Percentiles rank a stretch among this genome's conserved stretches.
Conservation (phyloP, 495 filamentous ascomycete species). For the Podospora tetraspora region DNA sequence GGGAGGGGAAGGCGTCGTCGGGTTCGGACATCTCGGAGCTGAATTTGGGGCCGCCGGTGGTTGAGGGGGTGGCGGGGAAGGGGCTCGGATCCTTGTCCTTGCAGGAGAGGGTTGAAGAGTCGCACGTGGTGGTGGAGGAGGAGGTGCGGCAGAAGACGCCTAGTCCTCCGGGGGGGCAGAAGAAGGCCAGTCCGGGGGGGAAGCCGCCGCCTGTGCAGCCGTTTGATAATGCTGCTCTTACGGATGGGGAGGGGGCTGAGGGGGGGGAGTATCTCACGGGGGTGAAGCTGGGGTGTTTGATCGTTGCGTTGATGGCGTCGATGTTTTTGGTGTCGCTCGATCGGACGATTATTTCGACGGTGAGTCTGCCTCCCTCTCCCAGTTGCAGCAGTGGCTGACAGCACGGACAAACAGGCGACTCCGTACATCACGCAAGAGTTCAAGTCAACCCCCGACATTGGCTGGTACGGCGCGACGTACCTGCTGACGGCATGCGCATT, state of each 20-base stretch:
- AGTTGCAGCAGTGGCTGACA: background rate
- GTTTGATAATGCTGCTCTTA: background rate
- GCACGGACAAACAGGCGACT: slow-evolving; percentile 15
- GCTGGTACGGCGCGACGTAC: slow-evolving; percentile 55
- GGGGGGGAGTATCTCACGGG: slow-evolving; percentile 23
- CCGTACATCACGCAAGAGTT: slow-evolving; percentile 43
- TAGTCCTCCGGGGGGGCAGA: background rate
- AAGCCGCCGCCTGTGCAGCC: background rate
- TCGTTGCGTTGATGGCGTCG: slow-evolving; percentile 34
- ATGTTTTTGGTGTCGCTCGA: slow-evolving; percentile 41
- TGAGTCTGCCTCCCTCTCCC: slow-evolving; percentile 12
- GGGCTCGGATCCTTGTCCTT: too few relatives aligned
- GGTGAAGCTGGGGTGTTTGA: slow-evolving; percentile 27
- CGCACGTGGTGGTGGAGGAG: background rate
- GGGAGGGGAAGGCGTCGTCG: too few relatives aligned
- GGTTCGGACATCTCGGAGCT: too few relatives aligned
- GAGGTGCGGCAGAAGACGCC: too few relatives aligned
- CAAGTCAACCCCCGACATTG: slow-evolving; percentile 42
- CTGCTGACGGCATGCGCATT: slow-evolving; percentile 40
- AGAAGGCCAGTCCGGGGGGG: background rate
- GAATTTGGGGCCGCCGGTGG: too few relatives aligned
- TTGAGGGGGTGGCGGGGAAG: background rate
- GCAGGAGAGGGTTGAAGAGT: too few relatives aligned
- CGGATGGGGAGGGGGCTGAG: slow-evolving; percentile 3
- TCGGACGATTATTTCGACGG: slow-evolving; percentile 41